These are phyloP conservation scores for Hortiboletus campestris DNA, from an alignment of 768 basidiomycete genomes.

Conservation along the genomic window DNA sequence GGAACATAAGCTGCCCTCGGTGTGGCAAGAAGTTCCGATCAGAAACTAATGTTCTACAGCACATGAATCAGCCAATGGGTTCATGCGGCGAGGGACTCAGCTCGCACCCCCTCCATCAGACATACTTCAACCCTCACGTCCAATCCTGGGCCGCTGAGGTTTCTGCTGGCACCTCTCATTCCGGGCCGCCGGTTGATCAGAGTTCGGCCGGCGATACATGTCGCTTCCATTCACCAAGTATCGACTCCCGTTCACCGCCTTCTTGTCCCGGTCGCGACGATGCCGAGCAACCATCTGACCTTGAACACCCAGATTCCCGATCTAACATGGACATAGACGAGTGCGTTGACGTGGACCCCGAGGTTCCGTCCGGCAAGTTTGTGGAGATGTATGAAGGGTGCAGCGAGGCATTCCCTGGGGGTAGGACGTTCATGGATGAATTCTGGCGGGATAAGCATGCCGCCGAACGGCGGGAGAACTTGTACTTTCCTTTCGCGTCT, in stretches of 20 bases:
- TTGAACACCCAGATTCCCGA: too few species aligned
- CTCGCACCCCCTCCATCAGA: not conserved
- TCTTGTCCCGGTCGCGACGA: too few species aligned
- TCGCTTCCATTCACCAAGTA: too few species aligned
- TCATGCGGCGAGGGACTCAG: not conserved
- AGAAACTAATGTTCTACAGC: not conserved
- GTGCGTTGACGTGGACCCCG: too few species aligned
- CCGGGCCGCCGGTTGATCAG: too few species aligned
- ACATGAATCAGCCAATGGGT: not conserved
- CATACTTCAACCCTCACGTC: too few species aligned
- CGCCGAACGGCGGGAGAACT: slow-evolving; percentile 15
- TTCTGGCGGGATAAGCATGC: slow-evolving; percentile 28
- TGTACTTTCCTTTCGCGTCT: not conserved
- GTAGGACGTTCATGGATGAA: slow-evolving; percentile 25
- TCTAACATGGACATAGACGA: too few species aligned
- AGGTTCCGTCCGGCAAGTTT: not conserved
- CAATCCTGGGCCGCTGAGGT: too few species aligned
- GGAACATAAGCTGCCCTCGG: not conserved
- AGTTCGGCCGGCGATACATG: too few species aligned
- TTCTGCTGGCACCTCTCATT: too few species aligned
- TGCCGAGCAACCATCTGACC: too few species aligned
- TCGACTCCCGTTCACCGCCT: too few species aligned
- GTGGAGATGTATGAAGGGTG: not conserved
- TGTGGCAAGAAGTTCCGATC: not conserved
- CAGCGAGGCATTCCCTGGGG: not conserved